Base-by-base conservation (phyloP, 73 alveolate species). In the Paramecium sexaurelia region DNA sequence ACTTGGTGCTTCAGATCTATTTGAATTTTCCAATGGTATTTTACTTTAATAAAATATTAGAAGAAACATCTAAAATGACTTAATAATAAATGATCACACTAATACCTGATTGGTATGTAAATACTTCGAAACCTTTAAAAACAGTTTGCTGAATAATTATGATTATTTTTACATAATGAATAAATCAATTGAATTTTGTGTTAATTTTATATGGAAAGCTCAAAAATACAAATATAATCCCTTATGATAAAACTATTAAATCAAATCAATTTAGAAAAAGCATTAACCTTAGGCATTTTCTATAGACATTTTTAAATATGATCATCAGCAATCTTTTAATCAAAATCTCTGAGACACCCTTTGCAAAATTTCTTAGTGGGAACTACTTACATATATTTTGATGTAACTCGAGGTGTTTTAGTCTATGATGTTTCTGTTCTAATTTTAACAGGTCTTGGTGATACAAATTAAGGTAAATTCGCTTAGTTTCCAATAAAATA, bases 101-200 rank as follows among this genome's bases (percentile, higher is more conserved):
- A 29, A 88, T 88, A 37, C 94, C 94, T 8, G 94, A 88, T 11
- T 88, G 94, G 94, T 88, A 88, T 40, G 15, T 26, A n/a, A 39
- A 78, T 39, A 17, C 90, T 24, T 40, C 68, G 20, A 78, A 78
- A 78, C 45, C 55, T 24, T 33, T 78, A 22, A 78, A 78, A 43
- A 78, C 90, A 29, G 51, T 78, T 41, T 32, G 90, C 22, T 78
- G 90, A 78, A 10, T 78, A 78, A 61, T 26, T 5, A 61, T 61
- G 83, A 61, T 29, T 61, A 61, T 22, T 29, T 61, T 61, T 61
- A 61, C 32, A 51, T 51, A 51, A 51, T 51, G 67, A 51, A 51
- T 51, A 51, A 15, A 51, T 51, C 33, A 51, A 51, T 51, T 6
- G 32, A 51, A 51, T 51, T 51, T 51, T 51, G 67, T 51, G 33